Evolutionary conservation across 257 asterid genomes (phyloP).

Genomic region (Ilex asprella): DNA sequence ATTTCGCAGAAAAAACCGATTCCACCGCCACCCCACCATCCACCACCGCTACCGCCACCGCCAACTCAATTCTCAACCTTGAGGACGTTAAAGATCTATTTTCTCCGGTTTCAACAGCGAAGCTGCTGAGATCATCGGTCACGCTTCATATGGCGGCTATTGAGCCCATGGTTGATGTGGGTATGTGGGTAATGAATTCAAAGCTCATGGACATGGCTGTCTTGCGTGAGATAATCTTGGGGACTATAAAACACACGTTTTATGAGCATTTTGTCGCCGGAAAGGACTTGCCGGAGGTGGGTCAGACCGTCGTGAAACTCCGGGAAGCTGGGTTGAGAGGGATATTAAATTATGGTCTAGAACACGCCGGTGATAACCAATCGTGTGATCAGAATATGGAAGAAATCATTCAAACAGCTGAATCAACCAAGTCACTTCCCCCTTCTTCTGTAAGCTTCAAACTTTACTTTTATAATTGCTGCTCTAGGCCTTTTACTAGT

Average conservation of each 20-base stretch:
- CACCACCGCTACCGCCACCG: not conserved
- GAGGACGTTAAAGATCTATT: constrained; percentile 36
- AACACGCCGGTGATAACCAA: constrained; percentile 48
- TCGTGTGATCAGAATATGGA: constrained; percentile 51
- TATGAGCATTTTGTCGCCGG: constrained; percentile 85
- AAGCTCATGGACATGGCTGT: constrained; percentile 30
- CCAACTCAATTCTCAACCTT: constrained; percentile 12
- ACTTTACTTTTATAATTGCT: not conserved
- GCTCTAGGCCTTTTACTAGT: not conserved
- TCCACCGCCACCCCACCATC: not conserved
- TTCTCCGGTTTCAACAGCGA: constrained; percentile 34
- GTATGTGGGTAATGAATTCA: constrained; percentile 49
- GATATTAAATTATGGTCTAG: constrained; percentile 86
- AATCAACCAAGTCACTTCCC: constrained; percentile 26
- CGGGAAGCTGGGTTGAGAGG: constrained; percentile 43
- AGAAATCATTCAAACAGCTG: constrained; percentile 42
- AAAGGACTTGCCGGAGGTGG: constrained; percentile 34
- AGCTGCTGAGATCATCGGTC: constrained; percentile 35
- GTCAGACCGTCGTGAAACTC: constrained; percentile 31
- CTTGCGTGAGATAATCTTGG: constrained; percentile 24
- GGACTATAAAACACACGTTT: constrained; percentile 33
- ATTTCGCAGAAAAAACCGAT: constrained; percentile 9
- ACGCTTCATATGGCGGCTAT: constrained; percentile 38
- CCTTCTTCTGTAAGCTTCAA: constrained; percentile 36
- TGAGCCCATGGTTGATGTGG: constrained; percentile 46